phyloP scores from a whole-genome alignment of 75 land plant genomes.

The Pinus albicaulis region DNA sequence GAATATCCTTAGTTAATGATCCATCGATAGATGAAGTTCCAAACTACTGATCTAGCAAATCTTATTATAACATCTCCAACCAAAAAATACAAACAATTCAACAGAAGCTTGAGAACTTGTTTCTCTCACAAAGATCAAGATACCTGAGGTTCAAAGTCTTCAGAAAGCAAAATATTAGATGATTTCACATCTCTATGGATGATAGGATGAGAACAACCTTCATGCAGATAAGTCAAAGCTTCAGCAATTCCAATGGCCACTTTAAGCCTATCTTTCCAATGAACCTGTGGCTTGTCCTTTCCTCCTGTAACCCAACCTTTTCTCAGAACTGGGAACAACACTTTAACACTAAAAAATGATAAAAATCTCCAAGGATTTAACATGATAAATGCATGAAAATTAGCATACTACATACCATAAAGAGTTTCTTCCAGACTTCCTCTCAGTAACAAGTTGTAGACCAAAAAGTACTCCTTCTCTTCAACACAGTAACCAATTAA shows the following conservation, averaged over 20 bases:
- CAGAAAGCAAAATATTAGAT: conserved; percentile 68
- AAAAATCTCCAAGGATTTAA: background rate
- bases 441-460: conserved; percentile 57
- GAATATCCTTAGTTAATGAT: background rate
- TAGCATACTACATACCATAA: conserved; percentile 41
- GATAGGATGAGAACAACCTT: conserved; percentile 35
- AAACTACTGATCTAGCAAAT: background rate
- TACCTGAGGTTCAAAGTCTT: conserved; percentile 72
- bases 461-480: conserved; percentile 40
- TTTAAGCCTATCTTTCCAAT: conserved; percentile 62
- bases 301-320: conserved; percentile 22
- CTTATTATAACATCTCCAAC: background rate
- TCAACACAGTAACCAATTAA: conserved; percentile 81
- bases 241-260: conserved; percentile 80
- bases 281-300: conserved; percentile 19
- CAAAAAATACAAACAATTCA: background rate
- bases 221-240: conserved; percentile 63
- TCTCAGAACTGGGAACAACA: background rate
- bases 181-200: conserved; percentile 85
- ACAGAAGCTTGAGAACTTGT: background rate
- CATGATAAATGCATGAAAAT: background rate
- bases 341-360: background rate
- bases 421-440: conserved; percentile 82
- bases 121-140: background rate
- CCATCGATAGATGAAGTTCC: background rate